Conservation (phyloP, 805 yeast species). For the Starmerella floris region DNA sequence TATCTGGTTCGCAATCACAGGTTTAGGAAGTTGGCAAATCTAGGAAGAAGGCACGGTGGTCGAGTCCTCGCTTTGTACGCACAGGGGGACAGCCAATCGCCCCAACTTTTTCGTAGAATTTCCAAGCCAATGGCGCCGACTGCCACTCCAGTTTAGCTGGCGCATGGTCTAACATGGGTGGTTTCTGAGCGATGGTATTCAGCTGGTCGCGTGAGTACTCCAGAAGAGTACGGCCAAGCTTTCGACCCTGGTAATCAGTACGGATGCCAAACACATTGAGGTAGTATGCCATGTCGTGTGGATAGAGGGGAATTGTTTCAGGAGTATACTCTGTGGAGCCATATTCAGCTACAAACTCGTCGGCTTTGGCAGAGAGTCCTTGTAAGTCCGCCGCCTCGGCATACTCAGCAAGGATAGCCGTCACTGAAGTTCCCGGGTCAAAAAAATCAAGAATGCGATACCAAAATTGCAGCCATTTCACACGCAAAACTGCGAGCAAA, state of each 20-base stretch:
- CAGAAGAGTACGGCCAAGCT: constrained; percentile 5
- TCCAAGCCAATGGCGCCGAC: constrained; percentile 7
- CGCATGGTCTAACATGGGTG: constrained; percentile 7
- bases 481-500: background rate
- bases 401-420: background rate
- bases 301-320: constrained; percentile 1
- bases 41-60: background rate
- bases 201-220: background rate
- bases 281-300: constrained; percentile 3
- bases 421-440: background rate
- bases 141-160: constrained; percentile 13
- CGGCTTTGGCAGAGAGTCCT: background rate
- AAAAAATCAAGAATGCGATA: background rate
- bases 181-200: background rate
- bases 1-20: no score
- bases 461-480: background rate
- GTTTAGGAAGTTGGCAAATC: no score
- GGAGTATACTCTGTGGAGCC: background rate
- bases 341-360: background rate
- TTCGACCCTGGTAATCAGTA: constrained; percentile 8
- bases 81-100: background rate
- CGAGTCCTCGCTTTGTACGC: background rate
- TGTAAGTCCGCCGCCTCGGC: background rate
- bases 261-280: constrained; percentile 7
- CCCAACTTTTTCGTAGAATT: constrained; percentile 7